These are phyloP conservation scores for Moniliella sp. DNA, from an alignment of 1,284 basidiomycete genomes.

Conservation along the genomic window DNA sequence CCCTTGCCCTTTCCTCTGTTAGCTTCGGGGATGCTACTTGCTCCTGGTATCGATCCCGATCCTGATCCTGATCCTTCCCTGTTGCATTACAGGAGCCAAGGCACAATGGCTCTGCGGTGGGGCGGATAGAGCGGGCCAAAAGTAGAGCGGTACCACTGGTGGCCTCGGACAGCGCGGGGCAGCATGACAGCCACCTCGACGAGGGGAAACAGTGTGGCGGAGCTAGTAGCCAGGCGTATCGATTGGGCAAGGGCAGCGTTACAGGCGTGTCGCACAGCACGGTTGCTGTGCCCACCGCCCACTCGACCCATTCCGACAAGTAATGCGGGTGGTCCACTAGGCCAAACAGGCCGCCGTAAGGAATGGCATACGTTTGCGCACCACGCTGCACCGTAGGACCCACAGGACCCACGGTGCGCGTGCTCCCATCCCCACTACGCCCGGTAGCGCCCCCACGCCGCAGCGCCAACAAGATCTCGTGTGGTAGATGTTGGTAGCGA, in stretches of 20 bases:
- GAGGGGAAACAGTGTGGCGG: conserved; percentile 42
- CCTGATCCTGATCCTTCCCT: not conserved
- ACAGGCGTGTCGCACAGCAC: too few species aligned
- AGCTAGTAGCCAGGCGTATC: too few species aligned
- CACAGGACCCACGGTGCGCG: not conserved
- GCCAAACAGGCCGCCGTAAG: conserved; percentile 54
- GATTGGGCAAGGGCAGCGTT: too few species aligned
- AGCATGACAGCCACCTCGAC: conserved; percentile 53
- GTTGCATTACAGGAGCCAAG: conserved; percentile 41
- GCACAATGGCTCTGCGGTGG: conserved; percentile 46
- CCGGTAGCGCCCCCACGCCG: conserved; percentile 16
- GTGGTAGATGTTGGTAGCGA: conserved; percentile 5
- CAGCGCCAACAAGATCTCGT: too few species aligned
- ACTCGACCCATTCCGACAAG: conserved; percentile 68
- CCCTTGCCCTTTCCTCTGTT: too few species aligned
- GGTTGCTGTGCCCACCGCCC: too few species aligned
- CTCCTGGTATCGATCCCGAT: too few species aligned
- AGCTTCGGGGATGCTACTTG: too few species aligned
- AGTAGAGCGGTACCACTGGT: conserved; percentile 53
- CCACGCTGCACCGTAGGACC: not conserved
- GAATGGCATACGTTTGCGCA: conserved; percentile 55
- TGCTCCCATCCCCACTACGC: not conserved
- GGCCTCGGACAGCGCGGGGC: conserved; percentile 55
- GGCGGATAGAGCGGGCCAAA: conserved; percentile 46
- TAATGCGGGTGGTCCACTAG: conserved; percentile 80